Percentiles rank a stretch among this genome's conserved stretches.
phyloP scores from a whole-genome alignment of 2,329 filamentous ascomycete genomes.

The Pestalotiopsis sp. region DNA sequence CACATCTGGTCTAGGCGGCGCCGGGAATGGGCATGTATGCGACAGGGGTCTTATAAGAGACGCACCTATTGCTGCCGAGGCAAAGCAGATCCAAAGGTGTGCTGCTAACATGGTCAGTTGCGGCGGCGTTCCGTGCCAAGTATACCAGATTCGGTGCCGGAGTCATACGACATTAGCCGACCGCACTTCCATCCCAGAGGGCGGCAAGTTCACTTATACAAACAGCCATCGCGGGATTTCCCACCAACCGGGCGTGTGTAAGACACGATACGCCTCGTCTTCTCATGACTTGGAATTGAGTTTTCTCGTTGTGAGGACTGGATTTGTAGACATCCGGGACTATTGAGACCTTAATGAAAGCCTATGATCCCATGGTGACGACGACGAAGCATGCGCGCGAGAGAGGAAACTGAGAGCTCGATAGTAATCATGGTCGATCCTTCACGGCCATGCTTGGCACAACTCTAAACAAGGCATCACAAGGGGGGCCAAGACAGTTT shows the following conservation, averaged over 20 bases:
- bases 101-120: background rate
- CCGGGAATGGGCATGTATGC: background rate
- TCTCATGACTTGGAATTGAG: too few relatives aligned
- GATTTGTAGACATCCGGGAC: background rate
- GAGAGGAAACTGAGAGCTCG: background rate
- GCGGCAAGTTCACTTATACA: background rate
- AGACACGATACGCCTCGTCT: too few relatives aligned
- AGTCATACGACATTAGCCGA: background rate
- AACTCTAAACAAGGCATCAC: background rate
- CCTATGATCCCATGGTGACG: background rate
- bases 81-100: background rate
- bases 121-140: background rate
- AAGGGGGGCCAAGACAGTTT: background rate
- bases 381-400: background rate
- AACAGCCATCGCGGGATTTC: too few relatives aligned
- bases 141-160: background rate
- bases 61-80: background rate
- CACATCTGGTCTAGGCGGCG: background rate
- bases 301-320: background rate
- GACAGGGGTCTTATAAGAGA: background rate
- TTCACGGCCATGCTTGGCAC: background rate
- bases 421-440: too few relatives aligned
- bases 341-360: background rate
- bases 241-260: too few relatives aligned
- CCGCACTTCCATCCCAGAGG: background rate